Base-by-base conservation (phyloP, 2,329 filamentous ascomycete species). In the Fusarium nurragi region DNA sequence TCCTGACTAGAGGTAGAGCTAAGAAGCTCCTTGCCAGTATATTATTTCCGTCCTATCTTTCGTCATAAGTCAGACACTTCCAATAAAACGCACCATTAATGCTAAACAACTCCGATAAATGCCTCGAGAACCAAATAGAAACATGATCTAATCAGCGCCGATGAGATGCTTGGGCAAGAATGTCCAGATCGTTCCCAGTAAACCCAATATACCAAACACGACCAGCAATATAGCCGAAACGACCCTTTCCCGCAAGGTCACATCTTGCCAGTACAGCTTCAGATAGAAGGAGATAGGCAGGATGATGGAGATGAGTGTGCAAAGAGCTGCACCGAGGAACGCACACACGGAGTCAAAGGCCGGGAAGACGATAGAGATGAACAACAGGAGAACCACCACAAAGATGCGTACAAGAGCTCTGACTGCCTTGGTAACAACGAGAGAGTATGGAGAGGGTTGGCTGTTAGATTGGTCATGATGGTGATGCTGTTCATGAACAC, bases 271-370 rank as follows among this genome's bases (percentile, higher is more conserved):
- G 75, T 97, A 98, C 2, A 98, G 87, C 78, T 94, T 97, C 54
- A 98, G 79, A 73, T 98, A 93, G 74, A 99, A 98, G 6, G 89
- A 85, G 28, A 97, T 81, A 1, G 94, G 95, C 47, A 99, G 76
- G 18, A 97, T 93, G 67, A 98, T 89, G 78, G 94, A 98, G 67
- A 98, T 96, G 18, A 92, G 92, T 71, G 97, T 97, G 79, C 94
- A 97, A 16, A 97, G 84, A 5, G 93, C 90, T 36, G 91, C 92
- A 13, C 95, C 94, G 79, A 98, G 88, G 62, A 97, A 89, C 5
- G 91, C 91, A 89, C 97, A 97, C 73, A 97, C 94, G 49, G 89
- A 89, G 75, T 97, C 93, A 73, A 97, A 97, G 0, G 88, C 86
- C 1, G 94, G 93, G 72, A 88, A 86, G 3, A 83, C 60, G 44